Conservation (phyloP, 2,329 filamentous ascomycete genomes). For the Aspergillus sp. region DNA sequence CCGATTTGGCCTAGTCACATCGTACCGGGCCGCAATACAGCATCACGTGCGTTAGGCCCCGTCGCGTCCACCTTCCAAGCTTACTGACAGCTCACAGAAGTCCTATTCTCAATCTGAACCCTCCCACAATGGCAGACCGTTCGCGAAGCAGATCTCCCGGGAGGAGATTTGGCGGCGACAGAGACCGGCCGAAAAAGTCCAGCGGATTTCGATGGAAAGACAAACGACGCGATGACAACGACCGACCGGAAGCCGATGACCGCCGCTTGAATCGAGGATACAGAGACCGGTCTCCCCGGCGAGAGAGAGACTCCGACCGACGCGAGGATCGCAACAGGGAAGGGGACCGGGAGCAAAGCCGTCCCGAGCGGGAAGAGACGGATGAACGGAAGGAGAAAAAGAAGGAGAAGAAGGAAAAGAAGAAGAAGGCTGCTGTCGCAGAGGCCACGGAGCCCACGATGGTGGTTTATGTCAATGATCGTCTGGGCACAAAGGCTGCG, state of each 20-base stretch:
- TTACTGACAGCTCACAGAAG: constrained; percentile 19
- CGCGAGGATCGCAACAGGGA: constrained; percentile 4
- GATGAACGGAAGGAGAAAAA: constrained; percentile 33
- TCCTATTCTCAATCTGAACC: constrained; percentile 10
- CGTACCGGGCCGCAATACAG: constrained; percentile 13
- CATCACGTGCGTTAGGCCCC: constrained; percentile 24
- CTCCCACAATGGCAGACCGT: constrained; percentile 32
- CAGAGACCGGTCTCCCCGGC: constrained; percentile 36
- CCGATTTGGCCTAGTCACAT: not conserved
- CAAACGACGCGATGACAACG: constrained; percentile 50
- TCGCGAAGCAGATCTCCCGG: constrained; percentile 45
- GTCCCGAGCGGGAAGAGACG: constrained; percentile 21
- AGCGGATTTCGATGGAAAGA: constrained; percentile 51
- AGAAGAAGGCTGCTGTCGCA: constrained; percentile 34
- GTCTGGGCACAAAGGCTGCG: constrained; percentile 91
- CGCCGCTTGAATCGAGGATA: constrained; percentile 54
- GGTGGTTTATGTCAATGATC: constrained; percentile 88
- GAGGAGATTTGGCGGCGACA: constrained; percentile 33
- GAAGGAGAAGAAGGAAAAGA: constrained; percentile 45
- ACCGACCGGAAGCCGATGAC: constrained; percentile 42
- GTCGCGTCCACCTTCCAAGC: constrained; percentile 14
- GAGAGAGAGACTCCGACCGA: constrained; percentile 33
- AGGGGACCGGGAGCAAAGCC: constrained; percentile 26
- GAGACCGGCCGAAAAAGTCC: constrained; percentile 40
- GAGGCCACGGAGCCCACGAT: constrained; percentile 75